Evolutionary conservation across 2,329 filamentous ascomycete genomes (phyloP).

Genomic region (Fusarium nygamai): DNA sequence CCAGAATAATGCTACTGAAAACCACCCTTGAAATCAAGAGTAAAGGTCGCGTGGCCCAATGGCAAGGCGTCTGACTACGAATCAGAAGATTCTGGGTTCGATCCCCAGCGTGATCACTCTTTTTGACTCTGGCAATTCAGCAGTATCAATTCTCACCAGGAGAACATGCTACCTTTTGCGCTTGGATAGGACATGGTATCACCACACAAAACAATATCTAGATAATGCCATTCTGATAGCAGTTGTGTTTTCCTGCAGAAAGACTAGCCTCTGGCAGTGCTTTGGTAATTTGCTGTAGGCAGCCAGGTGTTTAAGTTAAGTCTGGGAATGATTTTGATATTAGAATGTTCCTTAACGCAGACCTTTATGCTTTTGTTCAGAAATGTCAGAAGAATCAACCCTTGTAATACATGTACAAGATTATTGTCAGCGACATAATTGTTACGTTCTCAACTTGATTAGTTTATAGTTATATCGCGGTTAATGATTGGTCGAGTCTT

Average conservation of each 20-base stretch:
- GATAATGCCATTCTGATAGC: neutral
- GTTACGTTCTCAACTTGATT: neutral
- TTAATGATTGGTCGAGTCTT: too few species aligned
- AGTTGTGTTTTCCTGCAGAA: neutral
- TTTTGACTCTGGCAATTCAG: neutral
- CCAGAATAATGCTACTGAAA: accelerated
- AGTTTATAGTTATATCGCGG: neutral
- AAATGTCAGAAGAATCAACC: neutral
- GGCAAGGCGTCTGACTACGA: conserved; percentile 36
- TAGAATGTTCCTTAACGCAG: accelerated
- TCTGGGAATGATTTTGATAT: neutral
- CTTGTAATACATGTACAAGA: neutral
- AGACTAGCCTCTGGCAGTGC: neutral
- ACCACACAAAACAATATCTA: neutral
- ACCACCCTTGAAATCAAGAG: accelerated
- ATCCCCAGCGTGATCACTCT: conserved; percentile 31
- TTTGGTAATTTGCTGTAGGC: neutral
- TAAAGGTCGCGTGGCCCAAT: conserved; percentile 38
- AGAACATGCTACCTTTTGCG: neutral
- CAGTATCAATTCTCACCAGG: neutral
- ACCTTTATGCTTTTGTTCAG: neutral
- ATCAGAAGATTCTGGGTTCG: conserved; percentile 37
- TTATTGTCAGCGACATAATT: neutral
- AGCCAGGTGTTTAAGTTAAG: neutral
- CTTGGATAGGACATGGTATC: neutral